These are phyloP conservation scores for Zymoseptoria pseudotritici DNA, from an alignment of 2,329 filamentous ascomycete genomes.

Conservation along the genomic window DNA sequence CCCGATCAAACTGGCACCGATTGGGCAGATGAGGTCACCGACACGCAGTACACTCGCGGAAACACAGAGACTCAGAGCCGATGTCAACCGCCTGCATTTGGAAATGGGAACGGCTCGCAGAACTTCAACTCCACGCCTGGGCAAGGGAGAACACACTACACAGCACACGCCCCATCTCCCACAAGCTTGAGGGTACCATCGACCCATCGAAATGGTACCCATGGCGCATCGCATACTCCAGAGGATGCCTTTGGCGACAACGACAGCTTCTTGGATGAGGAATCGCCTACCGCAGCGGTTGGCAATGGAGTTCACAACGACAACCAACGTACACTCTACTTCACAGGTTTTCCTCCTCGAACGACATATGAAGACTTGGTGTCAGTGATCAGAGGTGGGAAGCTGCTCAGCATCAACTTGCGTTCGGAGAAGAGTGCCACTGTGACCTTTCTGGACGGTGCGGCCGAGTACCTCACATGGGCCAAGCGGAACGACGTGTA, in stretches of 20 bases:
- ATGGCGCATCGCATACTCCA: constrained; percentile 10
- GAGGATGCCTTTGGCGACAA: constrained; percentile 19
- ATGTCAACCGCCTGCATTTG: neutral
- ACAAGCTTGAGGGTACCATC: constrained; percentile 4
- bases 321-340: constrained; percentile 48
- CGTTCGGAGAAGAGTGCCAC: constrained; percentile 54
- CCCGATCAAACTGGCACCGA: constrained; percentile 3
- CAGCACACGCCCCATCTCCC: neutral
- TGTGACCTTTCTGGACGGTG: constrained; percentile 62
- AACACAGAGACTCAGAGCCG: neutral
- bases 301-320: constrained; percentile 1
- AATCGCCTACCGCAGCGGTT: neutral
- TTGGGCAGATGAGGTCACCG: constrained; percentile 20
- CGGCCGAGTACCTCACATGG: constrained; percentile 58
- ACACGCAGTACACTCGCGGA: neutral
- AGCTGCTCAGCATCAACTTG: constrained; percentile 61
- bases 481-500: constrained; percentile 60
- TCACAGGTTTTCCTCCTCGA: constrained; percentile 55
- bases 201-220: constrained; percentile 14
- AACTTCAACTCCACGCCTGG: constrained; percentile 10
- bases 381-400: constrained; percentile 59
- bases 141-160: constrained; percentile 7
- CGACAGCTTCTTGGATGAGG: constrained; percentile 13
- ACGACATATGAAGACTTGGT: constrained; percentile 61
- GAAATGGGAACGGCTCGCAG: neutral